phyloP scores from a whole-genome alignment of 306 rosid species.

The Arachis stenosperma region DNA sequence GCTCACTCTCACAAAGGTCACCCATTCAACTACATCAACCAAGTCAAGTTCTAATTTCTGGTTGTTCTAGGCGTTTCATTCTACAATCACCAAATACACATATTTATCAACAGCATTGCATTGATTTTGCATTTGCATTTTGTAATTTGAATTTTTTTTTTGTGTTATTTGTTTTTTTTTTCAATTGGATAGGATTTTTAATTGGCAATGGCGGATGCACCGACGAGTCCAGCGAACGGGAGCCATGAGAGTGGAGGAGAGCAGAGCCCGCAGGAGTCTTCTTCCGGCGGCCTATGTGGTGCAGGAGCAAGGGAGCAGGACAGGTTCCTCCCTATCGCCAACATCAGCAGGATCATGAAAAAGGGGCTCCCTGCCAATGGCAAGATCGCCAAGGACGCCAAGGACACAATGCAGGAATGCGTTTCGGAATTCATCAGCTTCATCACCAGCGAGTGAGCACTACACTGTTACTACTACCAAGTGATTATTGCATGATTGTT shows the following conservation, averaged over 20 bases:
- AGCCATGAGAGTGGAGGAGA: slow-evolving; percentile 91
- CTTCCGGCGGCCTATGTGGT: neutral
- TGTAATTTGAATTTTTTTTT: slow-evolving; percentile 6
- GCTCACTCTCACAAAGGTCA: neutral
- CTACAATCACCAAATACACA: neutral
- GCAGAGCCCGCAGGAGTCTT: slow-evolving; percentile 65
- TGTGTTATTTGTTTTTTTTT: slow-evolving; percentile 27
- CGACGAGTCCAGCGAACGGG: slow-evolving; percentile 67
- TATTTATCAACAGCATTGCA: neutral
- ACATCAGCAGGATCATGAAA: slow-evolving; percentile 94
- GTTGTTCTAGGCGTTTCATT: slow-evolving; percentile 14
- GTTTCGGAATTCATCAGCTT: slow-evolving; percentile 92
- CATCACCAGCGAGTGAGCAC: slow-evolving; percentile 83
- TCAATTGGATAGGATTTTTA: no score
- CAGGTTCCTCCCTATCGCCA: slow-evolving; percentile 82
- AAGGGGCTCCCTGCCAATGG: slow-evolving; percentile 83
- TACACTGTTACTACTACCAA: neutral
- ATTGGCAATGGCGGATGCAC: slow-evolving; percentile 69
- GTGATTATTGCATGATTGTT: neutral
- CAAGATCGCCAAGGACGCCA: slow-evolving; percentile 90
- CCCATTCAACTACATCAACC: slow-evolving; percentile 25
- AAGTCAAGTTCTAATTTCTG: neutral
- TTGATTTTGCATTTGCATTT: neutral
- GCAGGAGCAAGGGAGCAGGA: slow-evolving; percentile 69
- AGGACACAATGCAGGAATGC: slow-evolving; percentile 88